Evolutionary conservation across 768 basidiomycete genomes (phyloP), one percentile per base, ranked within the genome.

Genomic region (Daedaleopsis nitida): DNA sequence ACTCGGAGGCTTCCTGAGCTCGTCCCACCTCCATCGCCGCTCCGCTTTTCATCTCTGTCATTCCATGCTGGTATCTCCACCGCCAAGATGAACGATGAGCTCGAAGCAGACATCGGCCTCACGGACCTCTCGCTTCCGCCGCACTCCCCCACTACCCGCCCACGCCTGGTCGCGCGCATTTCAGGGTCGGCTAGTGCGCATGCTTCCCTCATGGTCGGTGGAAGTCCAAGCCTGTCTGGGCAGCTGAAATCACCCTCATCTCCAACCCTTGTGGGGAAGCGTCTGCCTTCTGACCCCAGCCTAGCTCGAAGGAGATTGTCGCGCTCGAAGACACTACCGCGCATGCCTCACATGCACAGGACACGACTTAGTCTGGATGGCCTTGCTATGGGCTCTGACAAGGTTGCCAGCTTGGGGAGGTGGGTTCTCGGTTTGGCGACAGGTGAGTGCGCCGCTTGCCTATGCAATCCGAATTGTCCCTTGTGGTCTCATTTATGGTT

Each of bases 351-450:
- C 4, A 37, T 59, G 45, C 62, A 57, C 19, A 43, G 56, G 59
- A 52, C 63, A 38, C 45, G 59, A 69, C 21, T 72, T 72, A 74
- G 69, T 19, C 55, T 75, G 10, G 66, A 73, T 38, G 74, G 77
- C 10, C 75, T 88, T 13, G 71, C 77, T 6, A 78, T 90, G 42
- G 77, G 85, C 19, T 66, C 72, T 2, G 79, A 78, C 32, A 82
- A 80, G 19, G 62, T 84, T 14, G 67, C 67, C 32, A 82, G 76
- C 55, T 78, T 93, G 70, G 78, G 81, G 24, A 73, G 85, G 56
- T 93, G 91, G 91, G 83, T 86, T 1, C 71, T 89, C 57, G 80
- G 86, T 16, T 79, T 92, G 51, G 85, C 81, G 48, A 78, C 91
- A 55, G 91, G 89, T 82, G 70, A 65, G 80, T 61, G 27, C 27